Evolutionary conservation across 2,329 filamentous ascomycete genomes (phyloP).

Genomic region (Raffaelea ambrosiae): DNA sequence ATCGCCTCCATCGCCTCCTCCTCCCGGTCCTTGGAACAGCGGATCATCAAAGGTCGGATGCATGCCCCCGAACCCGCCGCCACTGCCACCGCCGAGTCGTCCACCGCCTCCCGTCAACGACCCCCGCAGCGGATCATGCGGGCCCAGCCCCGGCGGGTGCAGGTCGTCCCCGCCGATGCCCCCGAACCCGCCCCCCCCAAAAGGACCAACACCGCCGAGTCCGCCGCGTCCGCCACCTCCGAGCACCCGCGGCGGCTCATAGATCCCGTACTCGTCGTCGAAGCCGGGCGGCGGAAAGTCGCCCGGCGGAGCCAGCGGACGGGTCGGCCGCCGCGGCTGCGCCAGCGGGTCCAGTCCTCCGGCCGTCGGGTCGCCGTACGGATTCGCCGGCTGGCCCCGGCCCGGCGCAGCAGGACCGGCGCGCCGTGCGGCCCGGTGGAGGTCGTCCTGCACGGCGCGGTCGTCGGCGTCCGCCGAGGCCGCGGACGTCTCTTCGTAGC

Average conservation of each 20-base stretch:
- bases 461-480: slow-evolving; percentile 21
- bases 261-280: slow-evolving; percentile 85
- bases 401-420: slow-evolving; percentile 18
- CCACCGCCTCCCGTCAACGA: slow-evolving; percentile 56
- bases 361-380: slow-evolving; percentile 48
- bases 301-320: slow-evolving; percentile 47
- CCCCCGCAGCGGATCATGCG: slow-evolving; percentile 69
- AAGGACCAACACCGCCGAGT: slow-evolving; percentile 12
- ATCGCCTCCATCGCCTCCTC: too few relatives aligned
- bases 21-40: slow-evolving; percentile 57
- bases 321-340: slow-evolving; percentile 34
- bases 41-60: slow-evolving; percentile 93
- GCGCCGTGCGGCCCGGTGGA: slow-evolving; percentile 28
- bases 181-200: slow-evolving; percentile 20
- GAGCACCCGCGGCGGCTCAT: slow-evolving; percentile 47
- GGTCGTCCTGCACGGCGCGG: slow-evolving; percentile 30
- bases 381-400: slow-evolving; percentile 33
- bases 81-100: slow-evolving; percentile 25
- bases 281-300: slow-evolving; percentile 85
- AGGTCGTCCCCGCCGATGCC: slow-evolving; percentile 78
- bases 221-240: slow-evolving; percentile 13
- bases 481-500: slow-evolving; percentile 47
- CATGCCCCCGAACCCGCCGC: slow-evolving; percentile 66
- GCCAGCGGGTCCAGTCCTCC: slow-evolving; percentile 60
- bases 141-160: slow-evolving; percentile 78